Conservation (phyloP, 805 yeast species). For the Cyberlindnera euphorbiiphila region DNA sequence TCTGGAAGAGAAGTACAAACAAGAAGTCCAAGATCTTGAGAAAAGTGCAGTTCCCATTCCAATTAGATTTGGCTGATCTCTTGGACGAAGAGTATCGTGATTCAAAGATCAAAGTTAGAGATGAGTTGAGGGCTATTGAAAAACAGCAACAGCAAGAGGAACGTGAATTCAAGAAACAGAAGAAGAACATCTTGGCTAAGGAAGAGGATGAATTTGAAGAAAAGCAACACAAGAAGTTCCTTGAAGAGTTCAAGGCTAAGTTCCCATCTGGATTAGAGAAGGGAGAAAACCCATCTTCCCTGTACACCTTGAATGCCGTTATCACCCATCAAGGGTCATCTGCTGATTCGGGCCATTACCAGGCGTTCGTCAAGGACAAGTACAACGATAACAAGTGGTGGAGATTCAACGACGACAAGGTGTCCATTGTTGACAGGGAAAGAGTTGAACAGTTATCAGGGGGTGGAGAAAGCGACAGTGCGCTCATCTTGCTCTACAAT, state of each 20-base stretch:
- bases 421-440: conserved; percentile 69
- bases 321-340: conserved; percentile 93
- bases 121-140: conserved; percentile 69
- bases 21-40: conserved; percentile 92
- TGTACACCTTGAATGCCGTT: conserved; percentile 78
- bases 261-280: conserved; percentile 43
- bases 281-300: conserved; percentile 82
- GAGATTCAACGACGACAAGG: conserved; percentile 92
- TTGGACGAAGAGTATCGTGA: conserved; percentile 72
- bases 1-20: conserved; percentile 89
- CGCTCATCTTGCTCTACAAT: conserved; percentile 81
- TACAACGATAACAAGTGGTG: conserved; percentile 83
- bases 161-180: conserved; percentile 65
- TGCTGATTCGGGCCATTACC: conserved; percentile 97
- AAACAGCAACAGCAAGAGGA: conserved; percentile 68
- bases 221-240: conserved; percentile 48
- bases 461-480: conserved; percentile 97
- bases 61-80: conserved; percentile 81
- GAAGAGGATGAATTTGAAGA: conserved; percentile 50
- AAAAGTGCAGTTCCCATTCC: conserved; percentile 92
- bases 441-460: conserved; percentile 86
- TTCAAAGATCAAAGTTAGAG: conserved; percentile 68
- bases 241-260: conserved; percentile 39
- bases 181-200: conserved; percentile 37
- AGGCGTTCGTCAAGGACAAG: conserved; percentile 76